A percentile compares a stretch with the other conserved stretches of the same genome.
These are phyloP conservation scores for Suhomyces choctaworum DNA, from an alignment of 1,139 yeast species.

Conservation along the genomic window DNA sequence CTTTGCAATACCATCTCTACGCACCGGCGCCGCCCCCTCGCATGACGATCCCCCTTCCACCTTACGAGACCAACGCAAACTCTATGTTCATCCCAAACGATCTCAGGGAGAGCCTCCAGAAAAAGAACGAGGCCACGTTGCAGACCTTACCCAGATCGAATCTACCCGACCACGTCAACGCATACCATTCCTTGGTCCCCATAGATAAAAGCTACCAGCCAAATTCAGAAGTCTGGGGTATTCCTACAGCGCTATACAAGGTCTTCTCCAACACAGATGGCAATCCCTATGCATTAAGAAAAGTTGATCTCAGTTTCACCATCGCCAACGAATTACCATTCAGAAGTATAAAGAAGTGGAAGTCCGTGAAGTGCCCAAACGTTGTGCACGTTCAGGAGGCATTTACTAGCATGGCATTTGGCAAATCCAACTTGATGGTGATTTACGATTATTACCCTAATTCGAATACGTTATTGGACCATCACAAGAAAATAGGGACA, in stretches of 20 bases:
- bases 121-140: constrained; percentile 78
- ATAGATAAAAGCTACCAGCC: constrained; percentile 63
- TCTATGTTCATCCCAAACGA: constrained; percentile 73
- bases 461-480: constrained; percentile 57
- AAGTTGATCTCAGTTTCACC: constrained; percentile 53
- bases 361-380: constrained; percentile 59
- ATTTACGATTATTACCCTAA: constrained; percentile 67
- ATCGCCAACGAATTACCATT: constrained; percentile 57
- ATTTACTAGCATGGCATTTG: constrained; percentile 85
- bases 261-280: constrained; percentile 83
- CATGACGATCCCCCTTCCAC: constrained; percentile 55
- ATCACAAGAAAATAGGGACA: constrained; percentile 32
- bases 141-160: constrained; percentile 62
- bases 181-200: constrained; percentile 85
- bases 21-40: constrained; percentile 89
- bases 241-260: constrained; percentile 68
- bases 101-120: constrained; percentile 68
- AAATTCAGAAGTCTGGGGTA: constrained; percentile 58
- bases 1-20: constrained; percentile 83
- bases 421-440: constrained; percentile 53
- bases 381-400: constrained; percentile 74
- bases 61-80: constrained; percentile 69
- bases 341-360: constrained; percentile 43
- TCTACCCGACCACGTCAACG: constrained; percentile 75
- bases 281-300: constrained; percentile 68